A percentile compares a stretch with the other conserved stretches of the same genome.
phyloP scores from a whole-genome alignment of 805 yeast species.

The Sugiyamaella marilandica region DNA sequence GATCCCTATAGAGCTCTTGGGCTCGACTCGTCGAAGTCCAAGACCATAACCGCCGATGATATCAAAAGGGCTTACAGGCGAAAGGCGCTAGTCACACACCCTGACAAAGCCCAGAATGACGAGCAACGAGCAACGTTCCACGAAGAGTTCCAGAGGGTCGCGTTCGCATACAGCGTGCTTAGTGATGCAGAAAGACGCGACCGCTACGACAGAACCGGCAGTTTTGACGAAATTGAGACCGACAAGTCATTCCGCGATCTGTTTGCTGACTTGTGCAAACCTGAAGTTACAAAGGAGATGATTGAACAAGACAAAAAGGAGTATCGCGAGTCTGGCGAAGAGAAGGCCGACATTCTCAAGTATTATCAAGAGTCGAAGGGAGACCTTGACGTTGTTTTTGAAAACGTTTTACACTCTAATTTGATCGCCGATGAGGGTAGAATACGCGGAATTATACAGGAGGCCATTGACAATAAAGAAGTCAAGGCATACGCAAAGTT shows the following conservation, averaged over 20 bases:
- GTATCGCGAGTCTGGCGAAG: slow-evolving; percentile 49
- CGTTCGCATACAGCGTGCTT: slow-evolving; percentile 68
- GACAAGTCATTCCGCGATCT: slow-evolving; percentile 34
- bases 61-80: slow-evolving; percentile 66
- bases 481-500: slow-evolving; percentile 43
- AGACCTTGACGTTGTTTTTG: slow-evolving; percentile 65
- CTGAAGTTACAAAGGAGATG: slow-evolving; percentile 36
- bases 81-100: slow-evolving; percentile 60
- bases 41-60: slow-evolving; percentile 39
- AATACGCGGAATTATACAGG: slow-evolving; percentile 47
- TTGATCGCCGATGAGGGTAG: slow-evolving; percentile 59
- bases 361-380: slow-evolving; percentile 58
- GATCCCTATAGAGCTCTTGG: slow-evolving; percentile 31
- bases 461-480: slow-evolving; percentile 38
- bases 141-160: slow-evolving; percentile 58
- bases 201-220: slow-evolving; percentile 68
- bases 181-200: slow-evolving; percentile 52
- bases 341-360: slow-evolving; percentile 52
- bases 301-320: slow-evolving; percentile 62
- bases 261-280: slow-evolving; percentile 32
- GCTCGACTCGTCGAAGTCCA: slow-evolving; percentile 4
- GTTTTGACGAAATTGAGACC: slow-evolving; percentile 41
- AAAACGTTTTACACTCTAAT: slow-evolving; percentile 72
- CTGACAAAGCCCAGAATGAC: slow-evolving; percentile 53
- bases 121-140: slow-evolving; percentile 36